These are phyloP conservation scores for Starmerella sp. DNA, from an alignment of 805 yeast genomes.

Conservation along the genomic window DNA sequence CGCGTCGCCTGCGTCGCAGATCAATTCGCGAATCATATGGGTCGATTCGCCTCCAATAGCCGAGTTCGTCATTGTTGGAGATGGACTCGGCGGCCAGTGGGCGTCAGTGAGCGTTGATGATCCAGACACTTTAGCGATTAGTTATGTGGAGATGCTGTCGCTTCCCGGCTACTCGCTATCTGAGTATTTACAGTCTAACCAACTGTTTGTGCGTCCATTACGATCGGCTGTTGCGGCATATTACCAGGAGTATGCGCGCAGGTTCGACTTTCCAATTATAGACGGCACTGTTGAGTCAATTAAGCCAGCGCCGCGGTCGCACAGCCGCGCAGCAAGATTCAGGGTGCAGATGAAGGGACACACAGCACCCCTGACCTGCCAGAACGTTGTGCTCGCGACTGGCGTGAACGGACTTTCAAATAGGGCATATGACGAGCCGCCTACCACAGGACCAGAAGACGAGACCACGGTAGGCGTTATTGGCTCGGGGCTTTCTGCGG, in stretches of 20 bases:
- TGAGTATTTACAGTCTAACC: conserved; percentile 15
- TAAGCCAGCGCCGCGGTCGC: not conserved
- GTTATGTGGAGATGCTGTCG: conserved; percentile 30
- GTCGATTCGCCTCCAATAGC: conserved; percentile 10
- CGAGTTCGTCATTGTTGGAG: conserved; percentile 24
- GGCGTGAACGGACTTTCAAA: conserved; percentile 4
- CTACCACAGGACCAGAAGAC: not conserved
- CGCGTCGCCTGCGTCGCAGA: conserved; percentile 11
- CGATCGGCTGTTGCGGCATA: conserved; percentile 25
- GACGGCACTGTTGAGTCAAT: conserved; percentile 13
- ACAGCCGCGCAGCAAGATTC: not conserved
- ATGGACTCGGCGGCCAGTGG: conserved; percentile 30
- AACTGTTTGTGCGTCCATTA: conserved; percentile 23
- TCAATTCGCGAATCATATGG: conserved; percentile 25
- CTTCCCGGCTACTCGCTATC: conserved; percentile 27
- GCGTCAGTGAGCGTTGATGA: conserved; percentile 16
- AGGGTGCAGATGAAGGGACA: not conserved
- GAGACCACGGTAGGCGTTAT: conserved; percentile 18
- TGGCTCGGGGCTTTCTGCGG: conserved; percentile 30
- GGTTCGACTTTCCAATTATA: conserved; percentile 21
- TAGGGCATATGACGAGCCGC: conserved; percentile 10
- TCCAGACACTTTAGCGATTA: conserved; percentile 18
- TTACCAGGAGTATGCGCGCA: conserved; percentile 23
- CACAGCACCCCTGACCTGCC: not conserved
- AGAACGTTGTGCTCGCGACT: conserved; percentile 5